Conservation (phyloP, 2,329 filamentous ascomycete species). For the Cercospora sojina region DNA sequence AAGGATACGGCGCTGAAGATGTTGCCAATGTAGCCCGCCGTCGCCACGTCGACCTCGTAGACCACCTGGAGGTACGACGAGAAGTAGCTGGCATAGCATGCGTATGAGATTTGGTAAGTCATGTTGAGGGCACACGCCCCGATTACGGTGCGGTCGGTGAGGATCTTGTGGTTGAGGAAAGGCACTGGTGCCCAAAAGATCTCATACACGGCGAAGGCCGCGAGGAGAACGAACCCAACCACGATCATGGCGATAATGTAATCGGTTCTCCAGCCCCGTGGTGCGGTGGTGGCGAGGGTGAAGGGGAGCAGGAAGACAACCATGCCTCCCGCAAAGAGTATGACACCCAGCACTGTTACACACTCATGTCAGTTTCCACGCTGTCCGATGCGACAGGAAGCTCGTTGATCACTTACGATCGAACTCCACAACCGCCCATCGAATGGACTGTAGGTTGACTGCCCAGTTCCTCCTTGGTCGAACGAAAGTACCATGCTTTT, state of each 20-base stretch:
- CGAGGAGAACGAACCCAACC: not conserved
- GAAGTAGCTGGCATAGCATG: not conserved
- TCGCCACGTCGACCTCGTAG: not conserved
- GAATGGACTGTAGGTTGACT: not conserved
- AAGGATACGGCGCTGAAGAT: not conserved
- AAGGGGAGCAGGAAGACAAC: not conserved
- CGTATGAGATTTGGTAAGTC: not conserved
- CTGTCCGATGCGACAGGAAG: fast-evolving
- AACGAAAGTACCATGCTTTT: not conserved
- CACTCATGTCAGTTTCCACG: not conserved
- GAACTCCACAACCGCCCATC: not conserved
- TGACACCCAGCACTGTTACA: not conserved
- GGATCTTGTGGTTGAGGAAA: not conserved
- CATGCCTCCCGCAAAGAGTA: not conserved
- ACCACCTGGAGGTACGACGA: not conserved
- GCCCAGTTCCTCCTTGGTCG: not conserved
- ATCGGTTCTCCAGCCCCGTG: not conserved
- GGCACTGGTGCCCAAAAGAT: not conserved
- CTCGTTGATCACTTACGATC: not conserved
- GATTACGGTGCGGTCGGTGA: not conserved
- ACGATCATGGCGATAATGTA: not conserved
- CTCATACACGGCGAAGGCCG: not conserved
- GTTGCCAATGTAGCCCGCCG: not conserved
- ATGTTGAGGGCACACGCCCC: not conserved
- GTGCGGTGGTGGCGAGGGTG: not conserved